These are phyloP conservation scores for Fusarium pininemorale DNA, from an alignment of 2,329 filamentous ascomycete species.

Conservation along the genomic window DNA sequence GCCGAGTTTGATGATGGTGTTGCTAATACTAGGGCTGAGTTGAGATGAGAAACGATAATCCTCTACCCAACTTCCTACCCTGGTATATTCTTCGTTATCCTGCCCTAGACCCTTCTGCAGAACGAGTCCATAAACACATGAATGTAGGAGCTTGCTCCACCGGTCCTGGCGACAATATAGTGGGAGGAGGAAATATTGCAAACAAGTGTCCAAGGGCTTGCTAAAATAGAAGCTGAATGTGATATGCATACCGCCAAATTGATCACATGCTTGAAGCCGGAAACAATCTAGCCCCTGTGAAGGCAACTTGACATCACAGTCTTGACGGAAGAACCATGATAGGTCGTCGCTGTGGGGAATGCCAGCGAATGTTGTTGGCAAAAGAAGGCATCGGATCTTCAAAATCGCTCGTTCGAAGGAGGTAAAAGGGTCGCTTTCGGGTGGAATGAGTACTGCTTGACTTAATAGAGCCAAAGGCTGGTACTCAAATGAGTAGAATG, in stretches of 20 bases:
- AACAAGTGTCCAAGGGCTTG: fast-evolving
- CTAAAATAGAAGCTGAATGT: fast-evolving
- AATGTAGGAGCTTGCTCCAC: fast-evolving
- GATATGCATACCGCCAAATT: fast-evolving
- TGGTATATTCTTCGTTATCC: fast-evolving
- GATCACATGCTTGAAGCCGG: fast-evolving
- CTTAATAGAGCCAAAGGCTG: neutral
- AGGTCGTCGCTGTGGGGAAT: fast-evolving
- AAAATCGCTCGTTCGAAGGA: neutral
- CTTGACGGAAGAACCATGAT: neutral
- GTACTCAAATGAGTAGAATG: neutral
- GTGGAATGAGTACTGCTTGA: fast-evolving
- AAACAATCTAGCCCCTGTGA: neutral
- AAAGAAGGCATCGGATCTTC: neutral
- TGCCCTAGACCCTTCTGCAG: fast-evolving
- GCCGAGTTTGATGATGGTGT: neutral
- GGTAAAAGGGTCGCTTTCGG: neutral
- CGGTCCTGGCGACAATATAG: fast-evolving
- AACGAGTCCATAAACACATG: neutral
- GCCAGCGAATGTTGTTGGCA: neutral
- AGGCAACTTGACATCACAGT: fast-evolving
- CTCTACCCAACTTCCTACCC: neutral
- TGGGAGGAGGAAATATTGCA: fast-evolving
- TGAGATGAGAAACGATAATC: neutral
- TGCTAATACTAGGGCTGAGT: neutral